These are phyloP conservation scores for Musa balbisiana DNA, from an alignment of 202 grass and related monocot species.

Conservation along the genomic window DNA sequence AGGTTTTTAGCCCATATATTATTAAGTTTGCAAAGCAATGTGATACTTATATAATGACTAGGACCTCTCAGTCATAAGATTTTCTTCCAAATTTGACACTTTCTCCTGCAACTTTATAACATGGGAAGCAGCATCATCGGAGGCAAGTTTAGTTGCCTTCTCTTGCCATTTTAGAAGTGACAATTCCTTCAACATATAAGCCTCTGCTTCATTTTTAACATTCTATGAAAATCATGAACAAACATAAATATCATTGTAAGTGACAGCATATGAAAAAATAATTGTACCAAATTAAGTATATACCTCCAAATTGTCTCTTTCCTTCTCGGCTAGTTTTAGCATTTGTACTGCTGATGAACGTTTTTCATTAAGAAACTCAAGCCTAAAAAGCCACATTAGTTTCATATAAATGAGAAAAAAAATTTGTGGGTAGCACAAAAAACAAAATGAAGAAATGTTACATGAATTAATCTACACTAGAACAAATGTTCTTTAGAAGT, in stretches of 20 bases:
- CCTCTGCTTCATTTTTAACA: conserved; percentile 94
- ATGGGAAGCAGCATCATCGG: conserved; percentile 65
- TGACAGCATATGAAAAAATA: conserved; percentile 19
- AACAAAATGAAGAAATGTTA: background rate
- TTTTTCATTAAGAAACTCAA: conserved; percentile 90
- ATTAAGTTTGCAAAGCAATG: background rate
- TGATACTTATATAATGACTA: conserved; percentile 14
- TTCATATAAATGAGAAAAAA: conserved; percentile 23
- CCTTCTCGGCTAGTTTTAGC: conserved; percentile 95
- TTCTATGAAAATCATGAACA: conserved; percentile 42
- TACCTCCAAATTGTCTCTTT: conserved; percentile 93
- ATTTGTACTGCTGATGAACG: conserved; percentile 69
- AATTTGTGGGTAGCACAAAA: conserved; percentile 13
- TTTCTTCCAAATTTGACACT: conserved; percentile 51
- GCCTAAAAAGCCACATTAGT: conserved; percentile 30
- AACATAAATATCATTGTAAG: background rate
- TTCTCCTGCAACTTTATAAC: conserved; percentile 51
- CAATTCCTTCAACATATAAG: conserved; percentile 92
- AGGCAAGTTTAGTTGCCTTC: conserved; percentile 64
- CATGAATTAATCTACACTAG: background rate
- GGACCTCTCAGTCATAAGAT: conserved; percentile 58
- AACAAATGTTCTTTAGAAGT: too few species aligned
- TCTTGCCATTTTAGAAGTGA: conserved; percentile 90
- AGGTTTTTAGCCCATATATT: conserved; percentile 18
- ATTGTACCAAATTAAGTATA: conserved; percentile 10